Percentiles rank a stretch among this genome's conserved stretches.
Evolutionary conservation across 2,329 filamentous ascomycete genomes (phyloP).

Genomic region (Ophiobolus disseminans): DNA sequence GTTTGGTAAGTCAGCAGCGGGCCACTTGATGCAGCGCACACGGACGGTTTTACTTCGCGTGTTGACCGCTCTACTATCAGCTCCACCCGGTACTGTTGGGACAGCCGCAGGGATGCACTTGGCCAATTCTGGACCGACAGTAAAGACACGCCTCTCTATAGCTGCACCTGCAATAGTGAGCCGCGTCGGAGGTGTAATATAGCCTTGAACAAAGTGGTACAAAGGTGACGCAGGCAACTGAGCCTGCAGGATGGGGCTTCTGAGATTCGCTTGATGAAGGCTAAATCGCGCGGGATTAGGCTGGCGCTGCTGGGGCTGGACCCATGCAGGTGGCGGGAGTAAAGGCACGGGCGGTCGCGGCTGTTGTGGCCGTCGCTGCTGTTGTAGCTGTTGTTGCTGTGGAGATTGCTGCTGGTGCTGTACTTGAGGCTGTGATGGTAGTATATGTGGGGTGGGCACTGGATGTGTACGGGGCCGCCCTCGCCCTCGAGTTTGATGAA

Average conservation of each 20-base stretch:
- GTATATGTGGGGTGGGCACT: neutral
- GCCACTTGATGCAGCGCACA: conserved; percentile 68
- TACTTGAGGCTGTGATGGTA: neutral
- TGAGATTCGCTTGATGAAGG: conserved; percentile 66
- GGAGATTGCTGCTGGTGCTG: too few species aligned
- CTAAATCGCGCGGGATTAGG: conserved; percentile 57
- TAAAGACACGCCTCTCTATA: conserved; percentile 59
- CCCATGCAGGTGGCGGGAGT: conserved; percentile 46
- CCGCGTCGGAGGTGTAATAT: conserved; percentile 58
- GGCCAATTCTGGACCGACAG: conserved; percentile 49
- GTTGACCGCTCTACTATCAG: conserved; percentile 44
- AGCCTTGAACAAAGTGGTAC: conserved; percentile 66
- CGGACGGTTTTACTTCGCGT: conserved; percentile 69
- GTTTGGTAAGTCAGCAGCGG: conserved; percentile 36
- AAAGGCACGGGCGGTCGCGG: conserved; percentile 10
- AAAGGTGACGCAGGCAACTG: conserved; percentile 32
- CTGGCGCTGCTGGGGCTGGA: conserved; percentile 48
- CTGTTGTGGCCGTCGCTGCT: conserved; percentile 1
- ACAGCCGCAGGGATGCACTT: conserved; percentile 48
- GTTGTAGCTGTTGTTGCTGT: too few species aligned
- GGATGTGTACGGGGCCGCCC: conserved; percentile 1
- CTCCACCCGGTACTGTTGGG: conserved; percentile 30
- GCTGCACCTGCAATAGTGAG: conserved; percentile 39
- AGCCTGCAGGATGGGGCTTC: conserved; percentile 58
- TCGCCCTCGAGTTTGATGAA: conserved; percentile 10